A percentile compares a stretch with the other conserved stretches of the same genome.
These are phyloP conservation scores for Quercus parvula DNA, from an alignment of 306 rosid genomes.

Conservation along the genomic window DNA sequence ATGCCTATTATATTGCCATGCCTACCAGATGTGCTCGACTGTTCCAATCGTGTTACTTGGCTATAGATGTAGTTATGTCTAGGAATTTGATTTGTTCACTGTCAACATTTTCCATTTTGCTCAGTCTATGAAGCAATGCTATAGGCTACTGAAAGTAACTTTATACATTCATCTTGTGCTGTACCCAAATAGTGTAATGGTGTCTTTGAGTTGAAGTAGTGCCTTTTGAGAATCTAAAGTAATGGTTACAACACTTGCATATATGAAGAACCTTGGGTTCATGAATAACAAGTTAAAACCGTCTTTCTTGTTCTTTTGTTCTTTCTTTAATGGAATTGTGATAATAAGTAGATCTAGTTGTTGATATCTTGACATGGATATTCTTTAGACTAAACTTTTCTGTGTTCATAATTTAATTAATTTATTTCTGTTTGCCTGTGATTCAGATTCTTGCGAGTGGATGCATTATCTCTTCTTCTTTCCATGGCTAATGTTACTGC, in stretches of 20 bases:
- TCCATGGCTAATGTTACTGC: constrained; percentile 83
- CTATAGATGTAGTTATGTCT: background rate
- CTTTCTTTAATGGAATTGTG: background rate
- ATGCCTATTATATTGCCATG: background rate
- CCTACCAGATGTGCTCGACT: background rate
- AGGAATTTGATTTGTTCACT: no score
- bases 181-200: background rate
- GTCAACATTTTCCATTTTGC: background rate
- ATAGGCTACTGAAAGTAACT: background rate
- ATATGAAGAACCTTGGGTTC: background rate
- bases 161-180: background rate
- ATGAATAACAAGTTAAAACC: background rate
- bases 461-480: constrained; percentile 79
- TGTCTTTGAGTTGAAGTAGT: background rate
- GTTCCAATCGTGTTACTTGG: background rate
- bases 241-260: background rate
- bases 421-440: constrained; percentile 16
- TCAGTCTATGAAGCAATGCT: background rate
- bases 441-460: constrained; percentile 83
- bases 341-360: background rate
- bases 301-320: background rate
- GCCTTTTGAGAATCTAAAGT: background rate
- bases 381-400: background rate
- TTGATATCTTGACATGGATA: background rate
- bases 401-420: background rate